These are phyloP conservation scores for Alternaria sp. DNA, from an alignment of 2,329 filamentous ascomycete species.

Conservation along the genomic window DNA sequence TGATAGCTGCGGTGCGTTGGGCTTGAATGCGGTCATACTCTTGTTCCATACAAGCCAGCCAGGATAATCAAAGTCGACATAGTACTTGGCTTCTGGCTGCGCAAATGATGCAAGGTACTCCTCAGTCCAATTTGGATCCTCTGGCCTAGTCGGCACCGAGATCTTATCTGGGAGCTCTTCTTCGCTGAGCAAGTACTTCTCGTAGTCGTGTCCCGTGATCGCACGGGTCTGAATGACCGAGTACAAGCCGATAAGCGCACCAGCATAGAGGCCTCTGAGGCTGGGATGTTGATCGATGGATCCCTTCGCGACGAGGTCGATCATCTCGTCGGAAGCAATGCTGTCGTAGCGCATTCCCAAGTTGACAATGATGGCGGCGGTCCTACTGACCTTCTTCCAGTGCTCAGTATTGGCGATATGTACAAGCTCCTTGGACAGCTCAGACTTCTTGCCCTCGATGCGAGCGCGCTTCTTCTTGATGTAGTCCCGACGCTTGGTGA, in stretches of 20 bases:
- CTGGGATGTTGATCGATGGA: constrained; percentile 91
- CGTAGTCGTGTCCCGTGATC: constrained; percentile 84
- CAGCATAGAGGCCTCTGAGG: constrained; percentile 80
- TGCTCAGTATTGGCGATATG: constrained; percentile 80
- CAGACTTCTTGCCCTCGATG: constrained; percentile 85
- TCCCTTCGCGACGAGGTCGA: constrained; percentile 82
- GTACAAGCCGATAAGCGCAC: constrained; percentile 78
- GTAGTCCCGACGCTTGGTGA: constrained; percentile 73
- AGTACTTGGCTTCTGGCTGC: constrained; percentile 81
- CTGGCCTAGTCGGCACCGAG: constrained; percentile 71
- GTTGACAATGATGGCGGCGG: constrained; percentile 88
- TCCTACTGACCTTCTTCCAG: constrained; percentile 94
- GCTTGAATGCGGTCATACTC: constrained; percentile 79
- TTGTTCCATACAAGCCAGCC: constrained; percentile 98
- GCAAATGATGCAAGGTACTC: constrained; percentile 81
- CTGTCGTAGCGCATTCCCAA: constrained; percentile 91
- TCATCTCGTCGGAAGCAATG: constrained; percentile 80
- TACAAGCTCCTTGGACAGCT: constrained; percentile 81
- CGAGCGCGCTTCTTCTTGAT: constrained; percentile 77
- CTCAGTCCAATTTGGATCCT: constrained; percentile 80
- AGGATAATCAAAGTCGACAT: constrained; percentile 88
- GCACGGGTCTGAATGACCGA: constrained; percentile 88
- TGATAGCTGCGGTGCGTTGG: constrained; percentile 72
- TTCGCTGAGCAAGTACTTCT: constrained; percentile 83
- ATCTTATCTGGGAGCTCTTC: constrained; percentile 81